Base-by-base conservation (phyloP, 2,329 filamentous ascomycete species). In the Sphaceloma murrayae region DNA sequence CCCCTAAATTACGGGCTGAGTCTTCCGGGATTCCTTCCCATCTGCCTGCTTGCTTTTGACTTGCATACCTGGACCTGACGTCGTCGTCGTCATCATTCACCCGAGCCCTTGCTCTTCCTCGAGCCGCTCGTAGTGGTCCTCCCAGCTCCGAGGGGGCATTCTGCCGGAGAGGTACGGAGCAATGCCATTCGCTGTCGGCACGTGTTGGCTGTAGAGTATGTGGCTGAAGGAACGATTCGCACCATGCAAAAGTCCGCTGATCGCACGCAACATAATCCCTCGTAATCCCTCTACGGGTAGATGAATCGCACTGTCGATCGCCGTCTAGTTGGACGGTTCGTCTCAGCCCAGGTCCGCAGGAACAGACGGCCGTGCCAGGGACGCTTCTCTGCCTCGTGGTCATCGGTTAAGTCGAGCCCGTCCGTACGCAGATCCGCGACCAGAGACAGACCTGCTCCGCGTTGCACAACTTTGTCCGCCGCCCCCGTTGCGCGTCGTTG, bases 221-320 rank as follows among this genome's bases (percentile, higher is more conserved):
- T 40, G 36, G 36, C 36, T 40, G 16, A 29, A 29, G 13, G 5
- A 27, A 22, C 4, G 4, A 24, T 18, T 27, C 36, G 22, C 22
- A 24, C 29, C 36, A 10, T 26, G 36, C 36, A 22, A 40, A 22
- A 40, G 36, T 40, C 36, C 36, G 36, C 36, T 40, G 29, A 40
- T 40, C 14, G 36, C 19, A 40, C n/a, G 36, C 36, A 11, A 27
- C 24, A 6, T 27, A n/a, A 19, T 38, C 21, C 34, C 34, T 38
- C 19, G 18, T 21, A 24, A 38, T 21, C 26, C 8, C 19, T 22
- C 34, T 38, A 22, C 13, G 26, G 33, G 17, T 34, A 34, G 17
- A 11, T 16, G 17, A n/a, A 39, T 33, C 14, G 17, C 22, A 27
- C 18, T 22, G 36, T 22, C 36, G 36, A 40, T 40, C 36, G 29